Evolutionary conservation across 306 rosid genomes (phyloP).

Genomic region (Aeschynomene evenia): DNA sequence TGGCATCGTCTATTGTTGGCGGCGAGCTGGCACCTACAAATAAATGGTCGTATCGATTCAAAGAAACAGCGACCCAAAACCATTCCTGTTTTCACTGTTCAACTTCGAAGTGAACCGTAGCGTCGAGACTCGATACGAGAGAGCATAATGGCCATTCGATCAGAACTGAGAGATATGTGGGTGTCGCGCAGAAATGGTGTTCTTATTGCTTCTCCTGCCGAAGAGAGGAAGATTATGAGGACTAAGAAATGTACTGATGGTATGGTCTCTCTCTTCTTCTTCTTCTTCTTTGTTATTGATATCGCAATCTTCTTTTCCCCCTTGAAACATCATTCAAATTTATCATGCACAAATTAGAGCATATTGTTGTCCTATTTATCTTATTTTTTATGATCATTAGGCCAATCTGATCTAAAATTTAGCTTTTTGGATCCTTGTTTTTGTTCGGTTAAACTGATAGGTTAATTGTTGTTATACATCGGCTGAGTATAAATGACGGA

Average conservation of each 20-base stretch:
- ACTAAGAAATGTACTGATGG: slow-evolving; percentile 51
- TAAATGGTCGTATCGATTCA: neutral
- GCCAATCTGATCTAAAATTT: neutral
- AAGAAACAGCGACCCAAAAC: neutral
- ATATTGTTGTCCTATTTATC: too few relatives aligned
- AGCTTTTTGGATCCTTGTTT: neutral
- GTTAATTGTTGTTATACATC: neutral
- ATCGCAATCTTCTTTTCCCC: neutral
- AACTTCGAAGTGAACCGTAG: neutral
- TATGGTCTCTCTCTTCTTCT: neutral
- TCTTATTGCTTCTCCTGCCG: slow-evolving; percentile 72
- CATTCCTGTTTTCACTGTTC: neutral
- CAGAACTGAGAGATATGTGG: slow-evolving; percentile 63
- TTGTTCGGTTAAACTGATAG: neutral
- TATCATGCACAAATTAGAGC: neutral
- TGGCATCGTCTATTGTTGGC: too few relatives aligned
- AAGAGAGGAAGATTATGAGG: slow-evolving; percentile 51
- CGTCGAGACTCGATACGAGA: neutral
- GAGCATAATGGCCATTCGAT: slow-evolving; percentile 61
- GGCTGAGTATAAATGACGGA: neutral
- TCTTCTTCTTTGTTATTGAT: neutral
- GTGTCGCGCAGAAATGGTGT: slow-evolving; percentile 33
- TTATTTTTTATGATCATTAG: neutral
- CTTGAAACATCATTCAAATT: neutral
- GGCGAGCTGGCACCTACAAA: neutral